These are phyloP conservation scores for Chalciporus chontae DNA, from an alignment of 768 basidiomycete species.

Conservation along the genomic window DNA sequence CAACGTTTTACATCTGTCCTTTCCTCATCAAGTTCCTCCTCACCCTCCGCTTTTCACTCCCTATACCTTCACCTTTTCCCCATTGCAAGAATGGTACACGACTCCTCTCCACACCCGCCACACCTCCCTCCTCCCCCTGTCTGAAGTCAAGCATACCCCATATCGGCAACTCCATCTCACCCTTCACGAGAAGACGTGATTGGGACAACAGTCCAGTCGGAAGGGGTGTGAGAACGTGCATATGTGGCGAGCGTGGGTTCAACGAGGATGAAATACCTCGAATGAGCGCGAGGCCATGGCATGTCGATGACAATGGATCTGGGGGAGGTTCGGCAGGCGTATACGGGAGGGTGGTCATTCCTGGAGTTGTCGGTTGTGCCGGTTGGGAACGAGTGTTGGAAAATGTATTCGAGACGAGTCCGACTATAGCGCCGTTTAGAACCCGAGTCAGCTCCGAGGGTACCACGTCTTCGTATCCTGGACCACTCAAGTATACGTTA, in stretches of 20 bases:
- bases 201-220: slow-evolving; percentile 43
- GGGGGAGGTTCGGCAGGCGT: slow-evolving; percentile 52
- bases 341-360: slow-evolving; percentile 46
- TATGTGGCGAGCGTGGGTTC: slow-evolving; percentile 25
- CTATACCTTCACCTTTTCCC: slow-evolving; percentile 67
- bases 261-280: slow-evolving; percentile 40
- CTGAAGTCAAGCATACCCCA: slow-evolving; percentile 84
- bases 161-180: slow-evolving; percentile 83
- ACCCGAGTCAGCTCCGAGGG: slow-evolving; percentile 64
- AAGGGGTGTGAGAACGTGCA: slow-evolving; percentile 84
- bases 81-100: slow-evolving; percentile 77
- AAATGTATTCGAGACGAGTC: slow-evolving; percentile 44
- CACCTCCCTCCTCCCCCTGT: slow-evolving; percentile 33
- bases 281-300: slow-evolving; percentile 76
- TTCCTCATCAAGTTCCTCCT: slow-evolving; percentile 86
- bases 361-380: neutral
- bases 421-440: slow-evolving; percentile 80
- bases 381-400: neutral
- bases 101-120: slow-evolving; percentile 51
- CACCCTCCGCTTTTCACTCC: slow-evolving; percentile 67
- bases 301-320: slow-evolving; percentile 54
- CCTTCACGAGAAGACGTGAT: slow-evolving; percentile 57
- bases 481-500: slow-evolving; percentile 62
- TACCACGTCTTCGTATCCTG: slow-evolving; percentile 78
- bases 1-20: slow-evolving; percentile 52